Evolutionary conservation across 768 basidiomycete genomes (phyloP), one percentile per base, ranked within the genome.

Genomic region (Russula virescens): DNA sequence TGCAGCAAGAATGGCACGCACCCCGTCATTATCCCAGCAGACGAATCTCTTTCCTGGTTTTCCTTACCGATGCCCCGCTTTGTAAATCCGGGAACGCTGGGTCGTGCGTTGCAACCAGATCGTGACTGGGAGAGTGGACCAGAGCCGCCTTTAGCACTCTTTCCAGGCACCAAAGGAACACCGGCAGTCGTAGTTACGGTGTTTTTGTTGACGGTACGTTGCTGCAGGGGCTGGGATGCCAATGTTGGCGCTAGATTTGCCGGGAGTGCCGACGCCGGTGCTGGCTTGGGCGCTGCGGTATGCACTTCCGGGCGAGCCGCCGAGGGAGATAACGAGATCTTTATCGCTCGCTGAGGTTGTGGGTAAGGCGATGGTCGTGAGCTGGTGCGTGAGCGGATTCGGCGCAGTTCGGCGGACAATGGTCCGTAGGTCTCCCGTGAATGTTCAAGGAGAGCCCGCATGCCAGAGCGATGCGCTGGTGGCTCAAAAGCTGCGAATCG

Each of bases 311-410:
- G 69, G 1, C 72, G 76, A 0, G 72, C 62, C 47, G 76, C 71
- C 43, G 83, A 79, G 0, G 79, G 73, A 0, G 84, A 80, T 18
- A 77, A 69, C 1, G 79, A 77, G 0, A 76, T 72, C 69, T 80
- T 84, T 43, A 75, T 72, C 13, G 76, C 69, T 16, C 85, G 79
- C 18, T 76, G 58, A 68, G 55, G 78, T 73, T 55, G 63, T 40
- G 89, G 87, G 64, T 92, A 91, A 0, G 89, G 90, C 5, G 87
- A 87, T 0, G 87, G 77, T 19, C 90, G 79, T 28, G 89, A 91
- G 31, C 81, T 79, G 0, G 85, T 89, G 16, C 88, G 80, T 1
- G 86, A 87, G 19, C 86, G 84, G 55, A 78, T 83, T 26, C 80
- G 79, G 7, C 84, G 82, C 21, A 89, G 78, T 54, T 90, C 88